phyloP scores from a whole-genome alignment of 345 rosid genomes.

The Bruguiera gymnorhiza region DNA sequence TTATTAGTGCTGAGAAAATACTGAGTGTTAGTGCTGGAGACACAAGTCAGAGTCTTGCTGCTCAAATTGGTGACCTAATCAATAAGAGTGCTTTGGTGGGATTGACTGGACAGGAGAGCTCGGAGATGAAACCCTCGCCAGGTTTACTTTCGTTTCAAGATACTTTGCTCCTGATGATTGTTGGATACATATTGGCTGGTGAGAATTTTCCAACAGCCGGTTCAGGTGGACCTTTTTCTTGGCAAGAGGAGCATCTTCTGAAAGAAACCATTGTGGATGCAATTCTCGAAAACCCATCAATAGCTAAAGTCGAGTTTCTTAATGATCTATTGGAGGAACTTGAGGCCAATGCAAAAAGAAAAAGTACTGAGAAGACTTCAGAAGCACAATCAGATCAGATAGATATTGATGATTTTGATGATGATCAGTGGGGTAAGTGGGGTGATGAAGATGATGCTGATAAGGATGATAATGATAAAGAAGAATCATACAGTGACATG shows the following conservation, averaged over 20 bases:
- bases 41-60: slow-evolving; percentile 88
- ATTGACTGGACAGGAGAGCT: slow-evolving; percentile 41
- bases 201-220: slow-evolving; percentile 95
- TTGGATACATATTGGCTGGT: slow-evolving; percentile 88
- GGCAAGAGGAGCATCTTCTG: slow-evolving; percentile 95
- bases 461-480: slow-evolving; percentile 40
- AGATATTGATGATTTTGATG: slow-evolving; percentile 80
- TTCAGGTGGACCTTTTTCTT: slow-evolving; percentile 84
- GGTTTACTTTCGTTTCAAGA: slow-evolving; percentile 71
- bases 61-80: slow-evolving; percentile 85
- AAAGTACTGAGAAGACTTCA: slow-evolving; percentile 37
- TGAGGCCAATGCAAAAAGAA: slow-evolving; percentile 50
- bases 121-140: slow-evolving; percentile 37
- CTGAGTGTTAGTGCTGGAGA: slow-evolving; percentile 79
- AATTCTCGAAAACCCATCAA: slow-evolving; percentile 66
- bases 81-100: slow-evolving; percentile 60
- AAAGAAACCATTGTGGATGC: slow-evolving; percentile 86
- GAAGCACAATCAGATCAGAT: slow-evolving; percentile 45
- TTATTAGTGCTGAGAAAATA: slow-evolving; percentile 85
- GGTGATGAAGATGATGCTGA: slow-evolving; percentile 40
- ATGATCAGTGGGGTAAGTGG: slow-evolving; percentile 98
- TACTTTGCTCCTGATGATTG: slow-evolving; percentile 64
- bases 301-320: slow-evolving; percentile 69
- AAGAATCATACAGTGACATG: slow-evolving; percentile 60
- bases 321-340: slow-evolving; percentile 66